These are phyloP conservation scores for Flaveria bidentis DNA, from an alignment of 129 eudicot species.

Conservation along the genomic window DNA sequence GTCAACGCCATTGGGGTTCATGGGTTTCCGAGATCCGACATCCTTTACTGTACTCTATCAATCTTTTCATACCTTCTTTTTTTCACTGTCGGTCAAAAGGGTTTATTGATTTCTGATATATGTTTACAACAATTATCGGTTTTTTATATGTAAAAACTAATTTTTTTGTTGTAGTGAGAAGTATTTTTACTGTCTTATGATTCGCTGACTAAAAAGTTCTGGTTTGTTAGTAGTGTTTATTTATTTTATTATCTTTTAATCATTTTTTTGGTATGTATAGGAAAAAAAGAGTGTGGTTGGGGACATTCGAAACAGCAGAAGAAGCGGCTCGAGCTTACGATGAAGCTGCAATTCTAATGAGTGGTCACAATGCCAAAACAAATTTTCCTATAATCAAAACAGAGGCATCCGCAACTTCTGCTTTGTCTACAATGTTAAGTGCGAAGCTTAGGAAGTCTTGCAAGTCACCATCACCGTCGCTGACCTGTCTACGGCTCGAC, in stretches of 20 bases:
- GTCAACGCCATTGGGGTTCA: slow-evolving; percentile 99
- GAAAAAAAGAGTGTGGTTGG: slow-evolving; percentile 94
- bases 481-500: slow-evolving; percentile 89
- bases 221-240: not conserved
- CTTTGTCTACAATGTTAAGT: slow-evolving; percentile 59
- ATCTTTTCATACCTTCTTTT: not conserved
- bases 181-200: too few species aligned
- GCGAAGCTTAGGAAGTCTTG: slow-evolving; percentile 81
- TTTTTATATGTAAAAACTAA: too few species aligned
- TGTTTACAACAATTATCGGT: too few species aligned
- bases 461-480: slow-evolving; percentile 77
- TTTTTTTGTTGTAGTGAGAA: too few species aligned
- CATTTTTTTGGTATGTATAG: slow-evolving; percentile 30
- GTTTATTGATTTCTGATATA: too few species aligned
- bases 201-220: too few species aligned
- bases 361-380: slow-evolving; percentile 90
- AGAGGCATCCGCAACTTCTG: slow-evolving; percentile 16
- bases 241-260: not conserved
- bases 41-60: slow-evolving; percentile 60
- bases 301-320: slow-evolving; percentile 94
- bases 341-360: slow-evolving; percentile 84
- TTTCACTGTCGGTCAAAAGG: not conserved
- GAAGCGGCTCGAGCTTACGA: slow-evolving; percentile 93
- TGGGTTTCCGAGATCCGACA: slow-evolving; percentile 99
- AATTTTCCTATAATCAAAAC: slow-evolving; percentile 57